Base-by-base conservation (phyloP, 2,329 filamentous ascomycete genomes). In the Talaromyces sp. region DNA sequence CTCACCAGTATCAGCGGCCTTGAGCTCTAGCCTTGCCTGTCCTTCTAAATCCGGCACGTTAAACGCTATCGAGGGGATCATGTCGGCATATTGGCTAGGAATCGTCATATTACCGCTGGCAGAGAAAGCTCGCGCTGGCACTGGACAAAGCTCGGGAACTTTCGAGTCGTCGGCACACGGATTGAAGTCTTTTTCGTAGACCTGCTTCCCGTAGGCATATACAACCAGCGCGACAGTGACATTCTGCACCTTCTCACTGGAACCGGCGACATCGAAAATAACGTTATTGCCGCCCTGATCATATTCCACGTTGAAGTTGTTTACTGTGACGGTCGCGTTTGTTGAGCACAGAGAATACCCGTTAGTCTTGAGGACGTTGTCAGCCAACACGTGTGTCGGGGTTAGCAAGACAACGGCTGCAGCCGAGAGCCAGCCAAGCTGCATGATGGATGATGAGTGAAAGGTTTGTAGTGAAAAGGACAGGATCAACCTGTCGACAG, bases 11-110 rank as follows among this genome's bases (percentile, higher is more conserved):
- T 87, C 83, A 39, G 84, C 74, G 4, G 84, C 77, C 60, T 81
- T 85, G 46, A 99, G 81, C 69, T 90, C 78, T 62, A 99, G 78
- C 45, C 86, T 94, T 35, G 92, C 94, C 66, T 87, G 77, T 37
- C 93, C 93, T 57, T 93, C 87, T 65, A 99, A 88, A 70, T 99
- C 92, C 52, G 94, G 94, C 33, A 99, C 80, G 61, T 84, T 83
- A 77, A 97, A 99, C 11, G 93, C 93, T 64, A 99, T 96, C 2
- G 84, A 77, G 1, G 94, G 94, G 40, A 99, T 93, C 74, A 88
- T 76, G 56, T 81, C 81, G 57, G 89, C 85, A 69, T 86, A 93
- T 61, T 85, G 68, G 0, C 82, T 74, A 15, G 91, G 89, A 39
- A 99, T 89, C 31, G 79, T 74, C 71, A 94, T 88, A 3, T 76